Evolutionary conservation across 495 filamentous ascomycete species (phyloP), one percentile per base, ranked within the genome.

Genomic region (Penicillium maclennaniae): DNA sequence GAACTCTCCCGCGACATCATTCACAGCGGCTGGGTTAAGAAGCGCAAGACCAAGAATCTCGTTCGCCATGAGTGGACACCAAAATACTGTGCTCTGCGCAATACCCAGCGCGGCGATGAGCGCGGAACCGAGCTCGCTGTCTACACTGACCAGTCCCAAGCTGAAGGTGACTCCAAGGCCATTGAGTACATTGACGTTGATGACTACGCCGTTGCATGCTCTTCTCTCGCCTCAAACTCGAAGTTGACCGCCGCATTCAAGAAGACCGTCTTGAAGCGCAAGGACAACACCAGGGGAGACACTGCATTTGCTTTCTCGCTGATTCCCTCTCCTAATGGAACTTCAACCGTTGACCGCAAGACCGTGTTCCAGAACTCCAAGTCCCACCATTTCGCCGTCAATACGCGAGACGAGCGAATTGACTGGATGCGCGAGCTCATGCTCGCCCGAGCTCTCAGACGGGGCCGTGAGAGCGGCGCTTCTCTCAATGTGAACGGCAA

Each of bases 351-450:
- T 44, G 86, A 83, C 48, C 69, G 71, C 45, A 88, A 85, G 39
- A 49, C 53, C 0, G 14, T 73, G 1, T 73, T 75, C 46, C 43
- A 46, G 7, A 69, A 64, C 42, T 66, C 78, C 47, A 97, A 96
- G 79, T 82, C 83, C n/a, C 92, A 98, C 61, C 89, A 96, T 62
- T 97, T 98, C 60, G 88, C 92, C 0, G 92, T 97, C 50, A 86
- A 87, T 67, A 81, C 77, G 49, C 78, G 90, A 0, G 90, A 97
- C 52, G 88, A 96, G 67, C 80, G 93, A 27, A 96, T 97, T 53
- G 92, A 96, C 58, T 98, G 93, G 93, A 96, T 97, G 93, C 75
- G 93, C 3, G 91, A 97, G 78, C 69, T 98, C 45, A 97, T 98
- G 93, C 83, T 98, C 20, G 92, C 92, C 5, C 96, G 92, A 67